Evolutionary conservation across 176 grass and related monocot genomes (phyloP).

Genomic region (Oryza brachyantha): DNA sequence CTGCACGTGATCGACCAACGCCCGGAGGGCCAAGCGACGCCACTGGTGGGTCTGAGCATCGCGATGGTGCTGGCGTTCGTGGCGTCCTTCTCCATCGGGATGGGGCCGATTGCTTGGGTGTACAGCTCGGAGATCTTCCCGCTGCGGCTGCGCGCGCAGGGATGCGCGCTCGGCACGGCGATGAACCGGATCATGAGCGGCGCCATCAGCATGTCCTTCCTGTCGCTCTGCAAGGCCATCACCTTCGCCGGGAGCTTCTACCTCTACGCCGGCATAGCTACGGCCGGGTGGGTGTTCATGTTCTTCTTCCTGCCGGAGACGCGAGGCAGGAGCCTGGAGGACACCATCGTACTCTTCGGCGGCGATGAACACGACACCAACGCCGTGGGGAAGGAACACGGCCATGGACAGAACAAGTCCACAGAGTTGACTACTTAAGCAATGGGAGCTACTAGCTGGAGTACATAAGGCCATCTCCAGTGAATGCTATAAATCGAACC

Average conservation of each 20-base stretch:
- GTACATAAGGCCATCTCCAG: too few relatives aligned
- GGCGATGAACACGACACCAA: not conserved
- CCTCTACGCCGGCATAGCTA: conserved; percentile 55
- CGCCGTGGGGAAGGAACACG: not conserved
- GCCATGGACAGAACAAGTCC: conserved; percentile 11
- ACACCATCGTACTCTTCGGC: conserved; percentile 69
- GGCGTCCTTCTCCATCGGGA: conserved; percentile 65
- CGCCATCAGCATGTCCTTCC: conserved; percentile 66
- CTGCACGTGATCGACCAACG: conserved; percentile 36
- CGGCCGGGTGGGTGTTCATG: conserved; percentile 72
- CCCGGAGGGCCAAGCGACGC: not conserved
- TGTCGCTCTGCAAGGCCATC: conserved; percentile 73
- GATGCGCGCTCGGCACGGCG: conserved; percentile 60
- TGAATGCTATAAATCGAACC: too few relatives aligned
- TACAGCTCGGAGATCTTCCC: conserved; percentile 96
- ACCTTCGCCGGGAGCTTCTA: conserved; percentile 72
- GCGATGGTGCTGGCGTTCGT: conserved; percentile 54
- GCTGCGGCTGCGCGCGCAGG: conserved; percentile 60
- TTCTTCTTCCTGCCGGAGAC: conserved; percentile 81
- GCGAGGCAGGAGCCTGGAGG: conserved; percentile 56
- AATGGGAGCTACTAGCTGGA: not conserved
- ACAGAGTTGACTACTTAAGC: conserved; percentile 32
- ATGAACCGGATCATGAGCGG: conserved; percentile 73
- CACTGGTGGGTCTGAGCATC: conserved; percentile 49
- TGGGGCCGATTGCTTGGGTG: conserved; percentile 83